phyloP scores from a whole-genome alignment of 1,284 basidiomycete genomes.

The Apiotrichum akiyoshidainum region DNA sequence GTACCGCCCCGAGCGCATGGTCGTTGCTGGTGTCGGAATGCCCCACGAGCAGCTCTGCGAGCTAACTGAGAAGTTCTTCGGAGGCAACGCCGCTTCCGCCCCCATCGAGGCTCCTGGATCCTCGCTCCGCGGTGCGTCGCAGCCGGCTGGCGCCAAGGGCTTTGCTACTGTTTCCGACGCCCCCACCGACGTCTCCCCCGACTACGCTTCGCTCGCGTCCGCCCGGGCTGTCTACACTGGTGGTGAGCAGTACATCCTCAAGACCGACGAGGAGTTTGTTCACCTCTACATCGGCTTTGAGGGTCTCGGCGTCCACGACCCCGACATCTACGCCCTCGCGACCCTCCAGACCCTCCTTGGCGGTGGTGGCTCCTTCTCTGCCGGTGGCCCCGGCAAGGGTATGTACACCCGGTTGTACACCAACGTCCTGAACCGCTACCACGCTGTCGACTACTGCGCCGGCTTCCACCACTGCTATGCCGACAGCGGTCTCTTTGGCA shows the following conservation, averaged over 20 bases:
- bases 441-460: constrained; percentile 93
- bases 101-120: constrained; percentile 24
- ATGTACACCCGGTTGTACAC: constrained; percentile 98
- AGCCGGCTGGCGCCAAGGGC: constrained; percentile 59
- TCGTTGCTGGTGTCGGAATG: constrained; percentile 91
- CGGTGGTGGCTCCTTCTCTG: constrained; percentile 69
- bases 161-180: constrained; percentile 31
- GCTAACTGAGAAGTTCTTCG: constrained; percentile 78
- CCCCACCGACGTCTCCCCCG: constrained; percentile 27
- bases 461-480: constrained; percentile 98
- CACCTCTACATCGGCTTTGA: constrained; percentile 93
- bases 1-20: constrained; percentile 91
- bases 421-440: constrained; percentile 92
- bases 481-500: constrained; percentile 89
- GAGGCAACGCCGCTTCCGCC: constrained; percentile 55
- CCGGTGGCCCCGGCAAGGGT: constrained; percentile 93
- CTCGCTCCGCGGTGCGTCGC: constrained; percentile 53
- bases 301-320: constrained; percentile 85
- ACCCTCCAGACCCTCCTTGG: constrained; percentile 94
- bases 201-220: constrained; percentile 49
- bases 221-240: constrained; percentile 75
- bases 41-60: constrained; percentile 83
- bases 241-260: constrained; percentile 67
- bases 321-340: constrained; percentile 90
- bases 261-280: constrained; percentile 71